Conservation (phyloP, 768 basidiomycete species). For the Boletellus ananas region DNA sequence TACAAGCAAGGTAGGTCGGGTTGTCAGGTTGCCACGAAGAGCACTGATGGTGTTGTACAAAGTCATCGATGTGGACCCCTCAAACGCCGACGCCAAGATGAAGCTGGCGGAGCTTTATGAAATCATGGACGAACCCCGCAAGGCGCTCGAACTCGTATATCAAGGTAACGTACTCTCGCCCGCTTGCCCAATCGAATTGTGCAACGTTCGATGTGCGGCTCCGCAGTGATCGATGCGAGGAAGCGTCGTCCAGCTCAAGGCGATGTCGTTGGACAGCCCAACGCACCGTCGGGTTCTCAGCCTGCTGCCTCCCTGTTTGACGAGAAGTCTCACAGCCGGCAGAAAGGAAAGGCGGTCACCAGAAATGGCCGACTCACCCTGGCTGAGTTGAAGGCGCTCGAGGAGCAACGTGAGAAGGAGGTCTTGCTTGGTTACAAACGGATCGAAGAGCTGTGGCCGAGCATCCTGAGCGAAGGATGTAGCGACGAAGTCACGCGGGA, state of each 20-base stretch:
- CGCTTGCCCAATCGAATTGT: not conserved
- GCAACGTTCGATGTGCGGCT: conserved; percentile 60
- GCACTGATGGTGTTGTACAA: not conserved
- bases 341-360: conserved; percentile 30
- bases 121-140: conserved; percentile 75
- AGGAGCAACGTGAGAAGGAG: conserved; percentile 63
- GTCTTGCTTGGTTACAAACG: conserved; percentile 55
- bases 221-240: conserved; percentile 56
- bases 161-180: conserved; percentile 51
- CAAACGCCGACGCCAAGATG: conserved; percentile 82
- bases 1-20: conserved; percentile 67
- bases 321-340: conserved; percentile 43
- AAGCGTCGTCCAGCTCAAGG: conserved; percentile 42
- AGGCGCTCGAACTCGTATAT: conserved; percentile 72
- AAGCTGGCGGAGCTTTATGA: conserved; percentile 90
- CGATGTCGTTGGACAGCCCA: conserved; percentile 11
- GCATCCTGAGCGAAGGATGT: conserved; percentile 41
- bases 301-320: conserved; percentile 57
- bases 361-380: conserved; percentile 46
- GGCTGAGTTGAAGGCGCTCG: conserved; percentile 59
- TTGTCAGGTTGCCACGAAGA: not conserved
- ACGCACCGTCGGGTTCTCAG: conserved; percentile 14
- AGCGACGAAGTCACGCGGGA: conserved; percentile 54
- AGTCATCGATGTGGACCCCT: conserved; percentile 76
- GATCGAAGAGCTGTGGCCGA: conserved; percentile 60